Base-by-base conservation (phyloP, 768 basidiomycete genomes). In the Lentinus tigrinus region DNA sequence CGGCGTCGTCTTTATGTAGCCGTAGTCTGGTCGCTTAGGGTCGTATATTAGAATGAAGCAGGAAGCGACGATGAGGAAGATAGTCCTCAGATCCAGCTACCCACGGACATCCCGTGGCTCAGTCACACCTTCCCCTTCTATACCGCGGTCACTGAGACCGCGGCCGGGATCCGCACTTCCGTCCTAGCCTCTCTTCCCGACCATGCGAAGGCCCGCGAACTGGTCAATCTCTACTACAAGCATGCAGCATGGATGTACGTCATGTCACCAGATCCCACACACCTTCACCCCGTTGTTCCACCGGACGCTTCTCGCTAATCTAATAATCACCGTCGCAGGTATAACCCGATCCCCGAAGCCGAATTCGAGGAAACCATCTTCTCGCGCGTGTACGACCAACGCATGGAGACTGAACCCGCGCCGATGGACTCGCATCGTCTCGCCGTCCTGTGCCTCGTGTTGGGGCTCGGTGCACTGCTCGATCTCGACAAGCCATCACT, bases 211-310 rank as follows among this genome's bases (percentile, higher is more conserved):
- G 70, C 75, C 4, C 71, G 70, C 47, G 57, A 66, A 37, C 72
- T 84, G 38, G 74, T 76, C 52, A 74, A 80, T 42, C 75, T 80
- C 36, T 89, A 89, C 70, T 89, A 78, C 70, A 79, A 79, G 63
- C 83, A 88, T 68, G 85, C 83, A 50, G 85, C 84, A 47, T 89
- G 86, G 86, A 85, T 88, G 87, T 86, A 68, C 61, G 86, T 64
- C 36, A 52, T 53, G 44, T 34, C 24, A 38, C 36, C 14, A 21
- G 38, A 34, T 27, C 34, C 40, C 31, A n/a, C 26, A 17, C 26
- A 40, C 47, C 28, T 34, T 31, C 49, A 39, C 27, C 34, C 36
- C 28, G 19, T 26, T 19, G 14, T 46, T 46, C 38, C 57, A 28
- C 44, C 6, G 36, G 40, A 24, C 11, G 34, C 19, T 44, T 52